Base-by-base conservation (phyloP, 2,329 filamentous ascomycete genomes). In the Pseudocercospora ulei region DNA sequence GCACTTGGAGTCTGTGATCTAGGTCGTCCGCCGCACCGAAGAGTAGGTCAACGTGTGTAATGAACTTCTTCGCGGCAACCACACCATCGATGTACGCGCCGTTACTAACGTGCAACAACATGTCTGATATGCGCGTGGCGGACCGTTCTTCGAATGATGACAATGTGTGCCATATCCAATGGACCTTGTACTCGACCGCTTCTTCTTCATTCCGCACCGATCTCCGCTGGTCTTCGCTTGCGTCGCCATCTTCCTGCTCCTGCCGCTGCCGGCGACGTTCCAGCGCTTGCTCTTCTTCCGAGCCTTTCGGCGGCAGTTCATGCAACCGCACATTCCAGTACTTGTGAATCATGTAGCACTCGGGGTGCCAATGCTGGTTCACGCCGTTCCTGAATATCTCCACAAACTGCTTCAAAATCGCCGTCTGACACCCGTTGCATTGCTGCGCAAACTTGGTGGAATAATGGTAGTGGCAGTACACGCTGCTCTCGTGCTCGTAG, bases 341-440 rank as follows among this genome's bases (percentile, higher is more conserved):
- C 58, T 98, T 98, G 67, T 98, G 90, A 47, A 98, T 98, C 90
- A 98, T 98, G 64, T 98, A 98, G 63, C 90, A 98, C 64, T 98
- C 90, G 1, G 90, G 90, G 59, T 98, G 90, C 90, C 90, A 98
- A 61, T 98, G 90, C 58, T 98, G 90, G 58, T 96, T 95, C 60
- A 94, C 83, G 1, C 88, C 88, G 62, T 96, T 96, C 53, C 90
- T 80, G 64, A 87, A 98, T 46, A 98, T 96, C 63, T 98, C 90
- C 45, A 98, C 90, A 61, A 98, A 98, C 61, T 98, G 90, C 66
- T 98, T 98, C 27, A 98, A 70, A 48, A 98, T 98, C 36, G 90
- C 85, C 2, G 88, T 95, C 56, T 94, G 86, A 57, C 90, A 98
- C 49, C 90, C 90, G 61, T 93, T 94, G 62, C 90, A 98, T 39